Evolutionary conservation across 805 yeast species (phyloP).

Genomic region (Candida taoyuanica): DNA sequence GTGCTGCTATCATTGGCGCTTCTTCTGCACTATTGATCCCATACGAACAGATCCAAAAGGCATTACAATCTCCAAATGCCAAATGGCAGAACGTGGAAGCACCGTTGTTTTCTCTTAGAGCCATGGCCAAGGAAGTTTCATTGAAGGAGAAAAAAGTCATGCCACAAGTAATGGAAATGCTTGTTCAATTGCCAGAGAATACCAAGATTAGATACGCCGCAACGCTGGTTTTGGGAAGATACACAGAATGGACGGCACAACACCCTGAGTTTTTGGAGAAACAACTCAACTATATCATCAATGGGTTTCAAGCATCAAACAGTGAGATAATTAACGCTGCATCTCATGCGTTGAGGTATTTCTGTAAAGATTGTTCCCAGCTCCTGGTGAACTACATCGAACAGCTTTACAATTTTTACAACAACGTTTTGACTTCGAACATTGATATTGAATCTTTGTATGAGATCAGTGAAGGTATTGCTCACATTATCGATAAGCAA

Average conservation of each 20-base stretch:
- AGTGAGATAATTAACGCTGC: slow-evolving; percentile 69
- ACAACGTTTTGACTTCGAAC: slow-evolving; percentile 39
- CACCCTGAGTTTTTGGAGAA: slow-evolving; percentile 80
- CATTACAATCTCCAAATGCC: slow-evolving; percentile 28
- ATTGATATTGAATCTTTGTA: slow-evolving; percentile 66
- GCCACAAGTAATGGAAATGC: slow-evolving; percentile 69
- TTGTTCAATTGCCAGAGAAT: slow-evolving; percentile 75
- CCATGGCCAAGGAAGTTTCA: slow-evolving; percentile 91
- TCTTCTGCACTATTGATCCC: slow-evolving; percentile 67
- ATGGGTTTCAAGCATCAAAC: slow-evolving; percentile 51
- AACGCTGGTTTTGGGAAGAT: slow-evolving; percentile 89
- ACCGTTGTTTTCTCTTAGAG: slow-evolving; percentile 80
- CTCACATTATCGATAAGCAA: slow-evolving; percentile 69
- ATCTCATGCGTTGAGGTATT: slow-evolving; percentile 88
- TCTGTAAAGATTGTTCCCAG: slow-evolving; percentile 84
- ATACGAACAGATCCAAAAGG: slow-evolving; percentile 48
- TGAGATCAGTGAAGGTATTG: slow-evolving; percentile 86
- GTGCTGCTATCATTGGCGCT: slow-evolving; percentile 88
- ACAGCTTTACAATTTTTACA: slow-evolving; percentile 72
- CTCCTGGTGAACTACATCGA: slow-evolving; percentile 62
- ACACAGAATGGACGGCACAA: slow-evolving; percentile 89
- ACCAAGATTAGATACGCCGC: slow-evolving; percentile 88
- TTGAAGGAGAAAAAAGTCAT: slow-evolving; percentile 57
- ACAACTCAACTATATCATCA: slow-evolving; percentile 78
- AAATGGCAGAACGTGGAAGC: slow-evolving; percentile 89